These are phyloP conservation scores for Camellia oleifera DNA, from an alignment of 179 eudicot genomes.

Conservation along the genomic window DNA sequence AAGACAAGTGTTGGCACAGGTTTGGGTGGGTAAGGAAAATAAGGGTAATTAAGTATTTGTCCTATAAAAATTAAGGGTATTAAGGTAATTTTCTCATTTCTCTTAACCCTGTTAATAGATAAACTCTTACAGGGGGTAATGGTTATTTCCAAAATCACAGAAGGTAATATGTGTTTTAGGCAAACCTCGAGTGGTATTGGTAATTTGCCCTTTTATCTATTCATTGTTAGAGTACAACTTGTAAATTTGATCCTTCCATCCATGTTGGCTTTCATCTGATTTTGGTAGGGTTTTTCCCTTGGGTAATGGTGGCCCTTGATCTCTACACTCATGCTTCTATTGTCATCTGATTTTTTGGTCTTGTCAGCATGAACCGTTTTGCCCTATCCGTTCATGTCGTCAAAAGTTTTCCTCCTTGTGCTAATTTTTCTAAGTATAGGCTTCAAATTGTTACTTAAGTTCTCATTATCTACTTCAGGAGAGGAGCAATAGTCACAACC, in stretches of 20 bases:
- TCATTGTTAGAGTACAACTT: background rate
- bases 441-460: conserved; percentile 18
- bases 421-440: conserved; percentile 5
- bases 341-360: background rate
- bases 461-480: conserved; percentile 43
- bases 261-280: background rate
- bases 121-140: no score
- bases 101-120: no score
- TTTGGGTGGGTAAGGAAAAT: no score
- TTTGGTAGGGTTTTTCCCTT: background rate
- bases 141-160: no score
- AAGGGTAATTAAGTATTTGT: no score
- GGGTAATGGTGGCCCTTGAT: background rate
- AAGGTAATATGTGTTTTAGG: no score
- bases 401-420: background rate
- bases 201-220: no score
- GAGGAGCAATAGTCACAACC: conserved; percentile 91
- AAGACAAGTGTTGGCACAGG: no score
- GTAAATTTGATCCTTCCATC: background rate
- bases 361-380: background rate
- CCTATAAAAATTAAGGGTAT: no score
- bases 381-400: background rate
- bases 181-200: no score
- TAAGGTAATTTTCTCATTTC: no score
- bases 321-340: background rate